Conservation (phyloP, 1,284 basidiomycete genomes). For the Leccinum insolens region DNA sequence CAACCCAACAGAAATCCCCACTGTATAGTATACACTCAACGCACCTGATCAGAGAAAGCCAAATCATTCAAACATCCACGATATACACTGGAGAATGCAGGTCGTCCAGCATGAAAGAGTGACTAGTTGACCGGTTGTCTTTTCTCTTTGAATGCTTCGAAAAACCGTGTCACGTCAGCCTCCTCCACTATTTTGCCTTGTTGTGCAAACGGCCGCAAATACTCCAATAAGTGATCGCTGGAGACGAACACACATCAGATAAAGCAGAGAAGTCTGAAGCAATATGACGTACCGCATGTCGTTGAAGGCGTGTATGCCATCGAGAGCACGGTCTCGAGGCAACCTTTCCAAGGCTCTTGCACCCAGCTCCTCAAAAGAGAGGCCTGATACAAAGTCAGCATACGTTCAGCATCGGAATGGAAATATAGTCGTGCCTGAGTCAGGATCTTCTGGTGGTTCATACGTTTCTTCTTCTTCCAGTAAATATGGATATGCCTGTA, state of each 20-base stretch:
- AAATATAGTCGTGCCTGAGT: slow-evolving; percentile 54
- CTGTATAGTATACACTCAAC: background rate
- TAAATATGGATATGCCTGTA: slow-evolving; percentile 58
- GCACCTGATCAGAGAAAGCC: background rate
- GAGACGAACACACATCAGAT: background rate
- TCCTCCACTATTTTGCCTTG: slow-evolving; percentile 77
- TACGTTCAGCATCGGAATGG: background rate
- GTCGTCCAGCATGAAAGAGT: background rate
- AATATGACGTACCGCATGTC: slow-evolving; percentile 62
- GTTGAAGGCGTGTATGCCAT: slow-evolving; percentile 81
- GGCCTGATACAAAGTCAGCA: slow-evolving; percentile 40
- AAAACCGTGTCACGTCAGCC: slow-evolving; percentile 71
- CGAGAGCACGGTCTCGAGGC: slow-evolving; percentile 75
- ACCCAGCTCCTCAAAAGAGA: slow-evolving; percentile 79
- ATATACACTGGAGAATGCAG: background rate
- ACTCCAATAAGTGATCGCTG: slow-evolving; percentile 73
- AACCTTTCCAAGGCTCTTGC: slow-evolving; percentile 70
- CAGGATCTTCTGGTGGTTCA: slow-evolving; percentile 80
- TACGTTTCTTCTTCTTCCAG: slow-evolving; percentile 81
- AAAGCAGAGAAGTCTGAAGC: background rate
- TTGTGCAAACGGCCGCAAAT: slow-evolving; percentile 76
- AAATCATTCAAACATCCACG: background rate
- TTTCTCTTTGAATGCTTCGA: slow-evolving; percentile 48
- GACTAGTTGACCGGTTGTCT: slow-evolving; percentile 23
- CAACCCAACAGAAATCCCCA: background rate